Conservation (phyloP, 2,329 filamentous ascomycete species). For the Fusarium chaquense region DNA sequence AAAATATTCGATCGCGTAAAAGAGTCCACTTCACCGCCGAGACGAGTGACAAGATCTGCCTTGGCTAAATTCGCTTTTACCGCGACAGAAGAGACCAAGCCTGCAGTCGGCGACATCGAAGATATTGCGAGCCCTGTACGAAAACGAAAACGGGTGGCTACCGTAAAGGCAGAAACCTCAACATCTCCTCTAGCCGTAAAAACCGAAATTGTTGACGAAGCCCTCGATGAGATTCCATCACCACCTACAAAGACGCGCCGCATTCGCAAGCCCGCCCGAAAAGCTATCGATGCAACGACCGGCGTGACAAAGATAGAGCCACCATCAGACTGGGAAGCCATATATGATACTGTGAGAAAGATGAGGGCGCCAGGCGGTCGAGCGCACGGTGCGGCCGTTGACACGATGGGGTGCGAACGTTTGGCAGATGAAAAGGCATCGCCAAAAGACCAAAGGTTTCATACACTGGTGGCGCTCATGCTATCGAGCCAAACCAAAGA, state of each 20-base stretch:
- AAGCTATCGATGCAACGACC: constrained; percentile 56
- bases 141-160: constrained; percentile 49
- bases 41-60: constrained; percentile 62
- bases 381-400: constrained; percentile 83
- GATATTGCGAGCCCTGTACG: constrained; percentile 58
- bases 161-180: constrained; percentile 22
- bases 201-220: constrained; percentile 53
- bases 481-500: constrained; percentile 94
- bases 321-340: constrained; percentile 84
- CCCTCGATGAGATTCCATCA: constrained; percentile 42
- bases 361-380: constrained; percentile 74
- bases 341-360: constrained; percentile 80
- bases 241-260: constrained; percentile 47
- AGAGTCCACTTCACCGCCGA: constrained; percentile 50
- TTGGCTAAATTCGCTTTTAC: constrained; percentile 62
- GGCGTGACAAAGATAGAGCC: constrained; percentile 62
- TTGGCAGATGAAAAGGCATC: constrained; percentile 68
- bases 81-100: constrained; percentile 43
- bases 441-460: constrained; percentile 75
- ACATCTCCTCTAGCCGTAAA: constrained; percentile 52
- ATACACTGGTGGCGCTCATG: constrained; percentile 90
- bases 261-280: constrained; percentile 62
- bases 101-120: constrained; percentile 64
- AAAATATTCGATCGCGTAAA: constrained; percentile 61
- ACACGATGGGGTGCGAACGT: constrained; percentile 95